Percentiles rank a stretch among this genome's conserved stretches.
These are phyloP conservation scores for Stylonectria norvegica DNA, from an alignment of 2,329 filamentous ascomycete species.

Conservation along the genomic window DNA sequence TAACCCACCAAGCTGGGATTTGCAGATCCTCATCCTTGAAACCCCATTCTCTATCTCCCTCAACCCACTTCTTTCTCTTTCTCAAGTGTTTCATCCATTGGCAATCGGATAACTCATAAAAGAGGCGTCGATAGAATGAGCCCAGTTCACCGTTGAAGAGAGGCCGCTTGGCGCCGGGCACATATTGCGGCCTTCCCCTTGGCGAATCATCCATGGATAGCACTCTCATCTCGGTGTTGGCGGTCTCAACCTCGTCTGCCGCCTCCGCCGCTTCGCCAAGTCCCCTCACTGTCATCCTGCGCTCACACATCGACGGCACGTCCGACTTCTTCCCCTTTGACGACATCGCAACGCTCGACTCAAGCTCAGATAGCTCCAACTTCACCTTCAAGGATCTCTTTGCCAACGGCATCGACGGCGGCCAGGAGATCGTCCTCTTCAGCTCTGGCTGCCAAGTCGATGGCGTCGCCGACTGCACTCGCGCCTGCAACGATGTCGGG, in stretches of 20 bases:
- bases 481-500: conserved; percentile 30
- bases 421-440: conserved; percentile 31
- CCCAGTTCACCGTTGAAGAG: too few relatives aligned
- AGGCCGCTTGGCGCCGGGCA: too few relatives aligned
- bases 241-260: conserved; percentile 6
- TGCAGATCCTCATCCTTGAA: too few relatives aligned
- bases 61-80: too few relatives aligned
- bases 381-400: conserved; percentile 36
- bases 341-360: conserved; percentile 31
- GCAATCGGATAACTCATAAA: too few relatives aligned
- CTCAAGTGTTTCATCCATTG: too few relatives aligned
- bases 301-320: conserved; percentile 29
- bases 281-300: conserved; percentile 30
- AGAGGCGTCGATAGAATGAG: too few relatives aligned
- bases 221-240: too few relatives aligned
- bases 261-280: conserved; percentile 18
- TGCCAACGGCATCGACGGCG: conserved; percentile 31
- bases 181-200: too few relatives aligned
- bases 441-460: conserved; percentile 31
- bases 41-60: too few relatives aligned
- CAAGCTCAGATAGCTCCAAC: conserved; percentile 24
- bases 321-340: conserved; percentile 38
- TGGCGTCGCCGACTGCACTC: conserved; percentile 30
- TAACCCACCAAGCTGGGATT: too few relatives aligned
- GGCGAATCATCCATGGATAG: too few relatives aligned